Conservation (phyloP, 2,329 filamentous ascomycete genomes). For the Cladosporium phlei region DNA sequence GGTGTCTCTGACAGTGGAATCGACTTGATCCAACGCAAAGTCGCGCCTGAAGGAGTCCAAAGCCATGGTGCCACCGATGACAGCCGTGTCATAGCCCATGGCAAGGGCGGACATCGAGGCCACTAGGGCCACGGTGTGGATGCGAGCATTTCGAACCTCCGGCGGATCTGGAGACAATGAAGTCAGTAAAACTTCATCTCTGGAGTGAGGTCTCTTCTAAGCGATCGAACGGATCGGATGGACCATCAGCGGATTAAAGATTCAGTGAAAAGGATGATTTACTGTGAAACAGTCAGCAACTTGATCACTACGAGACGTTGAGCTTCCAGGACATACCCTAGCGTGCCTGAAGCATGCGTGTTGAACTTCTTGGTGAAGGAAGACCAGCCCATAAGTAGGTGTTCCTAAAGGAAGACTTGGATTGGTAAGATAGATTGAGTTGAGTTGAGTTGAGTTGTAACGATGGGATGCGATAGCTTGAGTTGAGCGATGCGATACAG, state of each 20-base stretch:
- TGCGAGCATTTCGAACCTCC: conserved; percentile 65
- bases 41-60: conserved; percentile 36
- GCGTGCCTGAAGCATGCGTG: conserved; percentile 12
- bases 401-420: conserved; percentile 4
- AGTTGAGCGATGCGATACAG: conserved; percentile 7
- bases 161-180: too few relatives aligned
- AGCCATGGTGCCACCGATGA: conserved; percentile 39
- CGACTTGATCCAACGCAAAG: conserved; percentile 30
- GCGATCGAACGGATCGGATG: too few relatives aligned
- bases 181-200: too few relatives aligned
- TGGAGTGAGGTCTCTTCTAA: too few relatives aligned
- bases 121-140: conserved; percentile 59
- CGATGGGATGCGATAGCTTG: background rate
- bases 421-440: background rate
- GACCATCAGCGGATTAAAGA: too few relatives aligned
- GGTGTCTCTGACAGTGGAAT: conserved; percentile 37
- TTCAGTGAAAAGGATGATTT: too few relatives aligned
- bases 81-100: conserved; percentile 30
- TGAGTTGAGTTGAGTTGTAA: background rate
- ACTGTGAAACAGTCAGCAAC: too few relatives aligned
- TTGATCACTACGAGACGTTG: too few relatives aligned
- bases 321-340: too few relatives aligned
- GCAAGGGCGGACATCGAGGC: conserved; percentile 40
- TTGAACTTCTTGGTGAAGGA: conserved; percentile 14
- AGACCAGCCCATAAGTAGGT: conserved; percentile 14